Evolutionary conservation across 164 flowering plant species (phyloP), one percentile per base, ranked within the genome.

Genomic region (Paratinospora sagittata): DNA sequence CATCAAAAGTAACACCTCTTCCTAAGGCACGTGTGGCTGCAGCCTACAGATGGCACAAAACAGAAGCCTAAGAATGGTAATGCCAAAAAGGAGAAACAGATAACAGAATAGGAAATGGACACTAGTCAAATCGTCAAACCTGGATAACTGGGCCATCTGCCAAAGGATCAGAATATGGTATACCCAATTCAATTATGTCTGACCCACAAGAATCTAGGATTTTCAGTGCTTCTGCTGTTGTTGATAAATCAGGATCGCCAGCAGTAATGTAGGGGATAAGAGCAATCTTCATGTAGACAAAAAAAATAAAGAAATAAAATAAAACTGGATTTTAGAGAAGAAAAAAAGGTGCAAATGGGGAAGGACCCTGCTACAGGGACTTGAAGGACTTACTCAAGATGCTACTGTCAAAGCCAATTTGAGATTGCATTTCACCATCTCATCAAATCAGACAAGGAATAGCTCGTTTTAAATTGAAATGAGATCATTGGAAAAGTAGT

Each of bases 91-190:
- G 4, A 30, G 4, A 30, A 30, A 30, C 3, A 47, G 17, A n/a
- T 73, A 47, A 57, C 4, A 39, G 3, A 27, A 67, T 1, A 14
- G 34, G 34, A 47, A 77, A 60, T 3, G 16, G 41, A 39, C 24
- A 55, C 65, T 57, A 27, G 19, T 27, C 45, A 30, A 8, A 30
- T 30, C 3, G 4, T 30, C 34, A 67, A 36, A 90, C 98, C 97
- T 94, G 97, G 66, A 92, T 94, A 70, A 92, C 97, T 43, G 98
- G 98, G 66, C 98, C 98, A 86, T 92, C 97, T 21, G 97, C 97
- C 73, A 94, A 77, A 68, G 97, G 97, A 79, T 94, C 97, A 70
- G 97, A 94, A 65, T 90, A 92, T 1, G 97, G 97, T 17, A 94
- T 80, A 65, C 97, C 97, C 33, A 94, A 68, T 76, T 94, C 98